Evolutionary conservation across 23 red algal species (phyloP).

Genomic region (Agarophyton chilense): DNA sequence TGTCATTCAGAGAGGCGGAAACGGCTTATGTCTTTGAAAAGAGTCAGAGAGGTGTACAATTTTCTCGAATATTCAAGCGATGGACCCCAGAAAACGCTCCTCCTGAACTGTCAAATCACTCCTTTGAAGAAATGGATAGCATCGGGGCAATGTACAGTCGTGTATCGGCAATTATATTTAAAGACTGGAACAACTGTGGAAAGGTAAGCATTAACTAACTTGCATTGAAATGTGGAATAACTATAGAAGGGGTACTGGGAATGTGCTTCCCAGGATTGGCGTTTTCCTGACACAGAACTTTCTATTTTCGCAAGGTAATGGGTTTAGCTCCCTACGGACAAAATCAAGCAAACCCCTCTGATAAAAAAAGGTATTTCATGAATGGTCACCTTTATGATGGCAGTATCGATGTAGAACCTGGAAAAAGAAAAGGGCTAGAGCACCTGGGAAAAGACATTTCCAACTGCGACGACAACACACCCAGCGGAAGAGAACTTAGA

Average conservation of each 20-base stretch:
- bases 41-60: conserved; percentile 10
- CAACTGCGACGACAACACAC: conserved; percentile 20
- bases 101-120: conserved; percentile 82
- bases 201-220: conserved; percentile 55
- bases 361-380: conserved; percentile 20
- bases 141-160: conserved; percentile 90
- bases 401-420: conserved; percentile 30
- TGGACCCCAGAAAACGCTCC: conserved; percentile 77
- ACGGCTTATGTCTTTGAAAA: conserved; percentile 59
- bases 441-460: conserved; percentile 12
- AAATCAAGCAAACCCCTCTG: neutral
- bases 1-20: conserved; percentile 74
- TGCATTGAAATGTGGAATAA: neutral
- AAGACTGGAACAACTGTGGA: conserved; percentile 95
- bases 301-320: conserved; percentile 49
- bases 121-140: conserved; percentile 92
- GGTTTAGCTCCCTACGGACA: conserved; percentile 56
- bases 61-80: conserved; percentile 75
- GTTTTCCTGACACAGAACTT: neutral
- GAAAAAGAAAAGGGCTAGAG: conserved; percentile 23
- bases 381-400: conserved; percentile 60
- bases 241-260: neutral
- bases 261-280: neutral
- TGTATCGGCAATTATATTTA: conserved; percentile 80
- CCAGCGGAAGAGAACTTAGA: neutral